A percentile compares a stretch with the other conserved stretches of the same genome.
These are phyloP conservation scores for Thuidium tamariscinum DNA, from an alignment of 225 moss, liverwort and hornwort species.

Conservation along the genomic window DNA sequence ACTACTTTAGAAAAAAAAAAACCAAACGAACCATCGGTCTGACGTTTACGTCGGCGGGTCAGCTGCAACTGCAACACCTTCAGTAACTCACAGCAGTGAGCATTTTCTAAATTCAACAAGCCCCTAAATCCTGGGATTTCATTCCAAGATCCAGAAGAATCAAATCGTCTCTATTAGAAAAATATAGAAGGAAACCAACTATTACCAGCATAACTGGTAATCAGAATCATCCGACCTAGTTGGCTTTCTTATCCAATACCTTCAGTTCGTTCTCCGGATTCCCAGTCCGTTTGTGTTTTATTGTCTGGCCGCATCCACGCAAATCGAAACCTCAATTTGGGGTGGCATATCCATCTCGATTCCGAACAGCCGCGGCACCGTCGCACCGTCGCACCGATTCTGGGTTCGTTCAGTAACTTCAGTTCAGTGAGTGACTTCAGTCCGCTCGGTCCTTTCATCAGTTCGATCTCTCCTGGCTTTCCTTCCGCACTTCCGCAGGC, in stretches of 20 bases:
- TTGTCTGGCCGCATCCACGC: background rate
- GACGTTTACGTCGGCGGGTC: background rate
- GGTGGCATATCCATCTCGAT: background rate
- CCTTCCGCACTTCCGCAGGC: too few species aligned
- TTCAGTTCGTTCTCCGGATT: background rate
- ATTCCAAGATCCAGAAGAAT: background rate
- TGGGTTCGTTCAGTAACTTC: background rate
- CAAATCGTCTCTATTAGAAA: background rate
- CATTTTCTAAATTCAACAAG: background rate
- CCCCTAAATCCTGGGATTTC: background rate
- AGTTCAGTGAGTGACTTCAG: too few species aligned
- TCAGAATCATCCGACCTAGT: background rate
- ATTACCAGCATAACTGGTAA: background rate
- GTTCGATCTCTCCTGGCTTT: too few species aligned
- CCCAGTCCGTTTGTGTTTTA: background rate
- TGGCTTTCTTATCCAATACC: conserved; percentile 1
- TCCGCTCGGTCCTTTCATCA: too few species aligned
- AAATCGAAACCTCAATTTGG: background rate
- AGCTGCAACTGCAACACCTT: background rate
- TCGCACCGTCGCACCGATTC: background rate
- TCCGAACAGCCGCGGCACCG: too few species aligned
- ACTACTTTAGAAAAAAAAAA: too few species aligned
- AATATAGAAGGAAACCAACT: background rate
- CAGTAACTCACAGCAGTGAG: too few species aligned
- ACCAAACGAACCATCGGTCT: background rate